These are phyloP conservation scores for Colletotrichum phormii DNA, from an alignment of 2,329 filamentous ascomycete genomes.

Conservation along the genomic window DNA sequence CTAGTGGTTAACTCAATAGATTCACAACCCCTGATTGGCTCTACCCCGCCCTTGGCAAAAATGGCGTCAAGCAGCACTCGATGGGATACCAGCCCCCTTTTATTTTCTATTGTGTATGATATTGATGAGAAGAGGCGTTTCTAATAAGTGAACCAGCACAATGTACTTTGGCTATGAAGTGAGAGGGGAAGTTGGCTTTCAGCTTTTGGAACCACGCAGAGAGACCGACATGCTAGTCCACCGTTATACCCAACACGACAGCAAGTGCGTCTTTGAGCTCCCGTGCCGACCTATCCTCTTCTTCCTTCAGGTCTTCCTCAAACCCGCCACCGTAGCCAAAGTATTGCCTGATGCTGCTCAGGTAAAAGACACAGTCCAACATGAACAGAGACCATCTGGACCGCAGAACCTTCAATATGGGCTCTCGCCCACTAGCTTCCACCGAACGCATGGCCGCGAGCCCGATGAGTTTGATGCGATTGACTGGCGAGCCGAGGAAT, in stretches of 20 bases:
- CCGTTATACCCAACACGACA: conserved; percentile 11
- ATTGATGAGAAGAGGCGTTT: background rate
- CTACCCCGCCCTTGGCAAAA: too few relatives aligned
- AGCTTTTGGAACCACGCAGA: background rate
- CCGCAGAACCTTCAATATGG: background rate
- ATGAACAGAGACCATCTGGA: conserved; percentile 9
- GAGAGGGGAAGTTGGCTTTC: background rate
- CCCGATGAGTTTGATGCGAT: conserved; percentile 75
- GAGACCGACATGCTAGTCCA: conserved; percentile 1
- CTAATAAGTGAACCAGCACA: background rate
- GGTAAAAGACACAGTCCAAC: background rate
- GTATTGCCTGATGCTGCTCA: conserved; percentile 17
- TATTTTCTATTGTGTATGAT: background rate
- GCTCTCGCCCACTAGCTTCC: background rate
- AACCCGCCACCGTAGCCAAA: conserved; percentile 5
- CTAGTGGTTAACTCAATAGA: too few relatives aligned
- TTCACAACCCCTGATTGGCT: too few relatives aligned
- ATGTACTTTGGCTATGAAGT: background rate
- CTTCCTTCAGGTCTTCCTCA: conserved; percentile 12
- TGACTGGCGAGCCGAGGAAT: conserved; percentile 79
- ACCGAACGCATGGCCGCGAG: conserved; percentile 17
- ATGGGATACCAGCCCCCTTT: too few relatives aligned
- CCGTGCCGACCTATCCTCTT: conserved; percentile 6
- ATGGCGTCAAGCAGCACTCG: too few relatives aligned
- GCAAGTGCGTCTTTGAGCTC: conserved; percentile 6